Percentiles rank a stretch among this genome's conserved stretches.
These are phyloP conservation scores for Neurospora sp. DNA, from an alignment of 495 filamentous ascomycete species.

Conservation along the genomic window DNA sequence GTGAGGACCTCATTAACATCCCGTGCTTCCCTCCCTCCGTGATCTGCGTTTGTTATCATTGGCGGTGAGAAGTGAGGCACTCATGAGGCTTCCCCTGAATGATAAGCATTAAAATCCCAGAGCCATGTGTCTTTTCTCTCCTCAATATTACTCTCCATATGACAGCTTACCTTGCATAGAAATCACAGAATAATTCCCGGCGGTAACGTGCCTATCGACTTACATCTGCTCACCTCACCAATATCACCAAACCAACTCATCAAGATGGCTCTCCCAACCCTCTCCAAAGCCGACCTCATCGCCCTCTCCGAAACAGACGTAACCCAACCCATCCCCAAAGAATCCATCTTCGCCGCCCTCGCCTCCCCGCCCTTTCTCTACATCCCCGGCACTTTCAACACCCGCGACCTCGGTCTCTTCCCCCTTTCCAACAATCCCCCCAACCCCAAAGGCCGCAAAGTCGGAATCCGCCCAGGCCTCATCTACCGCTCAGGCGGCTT, in stretches of 20 bases:
- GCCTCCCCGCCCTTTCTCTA: conserved; percentile 42
- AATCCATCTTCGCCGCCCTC: conserved; percentile 20
- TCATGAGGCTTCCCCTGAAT: background rate
- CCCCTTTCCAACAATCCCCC: conserved; percentile 10
- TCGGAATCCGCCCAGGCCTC: conserved; percentile 28
- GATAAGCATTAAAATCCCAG: background rate
- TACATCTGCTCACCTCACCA: background rate
- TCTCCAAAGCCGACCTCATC: conserved; percentile 21
- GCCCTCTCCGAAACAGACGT: conserved; percentile 30
- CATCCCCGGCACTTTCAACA: conserved; percentile 42
- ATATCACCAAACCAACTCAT: background rate
- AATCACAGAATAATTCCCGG: background rate
- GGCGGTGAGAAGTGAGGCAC: background rate
- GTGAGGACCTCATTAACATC: background rate
- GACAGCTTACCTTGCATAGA: background rate
- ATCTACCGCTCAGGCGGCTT: conserved; percentile 45
- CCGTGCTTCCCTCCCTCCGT: background rate
- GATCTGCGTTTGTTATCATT: background rate
- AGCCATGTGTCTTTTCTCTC: background rate
- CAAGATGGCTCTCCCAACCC: conserved; percentile 15
- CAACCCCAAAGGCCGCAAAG: background rate
- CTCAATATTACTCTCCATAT: background rate
- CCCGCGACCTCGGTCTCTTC: conserved; percentile 44
- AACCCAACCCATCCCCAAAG: conserved; percentile 16
- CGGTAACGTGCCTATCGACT: background rate